Evolutionary conservation across 208 protist genomes (phyloP).

Genomic region (Trypanosoma cruzi): DNA sequence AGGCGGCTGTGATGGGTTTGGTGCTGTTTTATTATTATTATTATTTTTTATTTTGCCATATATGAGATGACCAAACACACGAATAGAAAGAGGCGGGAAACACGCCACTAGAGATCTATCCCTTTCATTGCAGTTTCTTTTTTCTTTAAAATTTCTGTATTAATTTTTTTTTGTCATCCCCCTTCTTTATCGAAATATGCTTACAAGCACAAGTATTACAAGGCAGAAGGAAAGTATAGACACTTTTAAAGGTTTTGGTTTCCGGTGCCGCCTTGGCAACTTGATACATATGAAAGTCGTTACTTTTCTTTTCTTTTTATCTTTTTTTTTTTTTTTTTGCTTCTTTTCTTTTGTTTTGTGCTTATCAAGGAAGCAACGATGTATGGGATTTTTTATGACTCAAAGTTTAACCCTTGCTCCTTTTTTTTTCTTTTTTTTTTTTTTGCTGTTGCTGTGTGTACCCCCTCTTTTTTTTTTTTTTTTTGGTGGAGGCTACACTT

Average conservation of each 20-base stretch:
- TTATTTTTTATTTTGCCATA: neutral
- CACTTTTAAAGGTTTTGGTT: neutral
- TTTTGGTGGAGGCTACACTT: neutral
- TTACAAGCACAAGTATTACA: neutral
- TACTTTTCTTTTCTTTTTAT: neutral
- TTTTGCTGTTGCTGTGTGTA: neutral
- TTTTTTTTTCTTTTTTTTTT: constrained; percentile 8
- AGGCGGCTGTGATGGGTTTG: neutral
- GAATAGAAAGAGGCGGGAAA: neutral
- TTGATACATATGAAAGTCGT: neutral
- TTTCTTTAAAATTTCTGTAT: neutral
- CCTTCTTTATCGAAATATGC: constrained; percentile 5
- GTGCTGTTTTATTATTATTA: neutral
- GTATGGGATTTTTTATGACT: neutral
- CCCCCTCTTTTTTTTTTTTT: constrained; percentile 17
- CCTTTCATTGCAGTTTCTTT: neutral
- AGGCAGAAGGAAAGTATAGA: neutral
- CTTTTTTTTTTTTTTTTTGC: neutral
- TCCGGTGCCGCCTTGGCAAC: too few relatives aligned
- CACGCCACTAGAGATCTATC: neutral
- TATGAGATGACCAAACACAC: too few relatives aligned
- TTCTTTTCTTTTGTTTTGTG: neutral
- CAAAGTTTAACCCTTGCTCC: neutral
- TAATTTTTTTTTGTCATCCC: neutral
- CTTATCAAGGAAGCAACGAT: neutral